Percentiles rank a stretch among this genome's conserved stretches.
phyloP scores from a whole-genome alignment of 176 grass and related monocot species.

The Saccharum spontaneum region DNA sequence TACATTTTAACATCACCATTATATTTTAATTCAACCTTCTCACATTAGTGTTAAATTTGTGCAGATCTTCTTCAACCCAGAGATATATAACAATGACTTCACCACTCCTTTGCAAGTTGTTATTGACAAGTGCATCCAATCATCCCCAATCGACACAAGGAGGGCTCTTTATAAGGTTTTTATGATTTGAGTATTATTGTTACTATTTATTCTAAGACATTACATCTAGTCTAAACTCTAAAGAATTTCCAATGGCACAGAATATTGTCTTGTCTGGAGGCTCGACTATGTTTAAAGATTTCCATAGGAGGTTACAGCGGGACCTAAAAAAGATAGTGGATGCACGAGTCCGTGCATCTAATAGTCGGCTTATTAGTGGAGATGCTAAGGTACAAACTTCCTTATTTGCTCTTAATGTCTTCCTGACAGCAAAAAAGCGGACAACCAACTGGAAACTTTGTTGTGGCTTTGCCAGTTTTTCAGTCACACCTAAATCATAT shows the following conservation, averaged over 20 bases:
- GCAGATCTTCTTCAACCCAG: conserved; percentile 97
- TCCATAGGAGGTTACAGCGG: conserved; percentile 93
- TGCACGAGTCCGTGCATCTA: conserved; percentile 60
- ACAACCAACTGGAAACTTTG: neutral
- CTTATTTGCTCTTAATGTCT: conserved; percentile 24
- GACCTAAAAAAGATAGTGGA: conserved; percentile 99
- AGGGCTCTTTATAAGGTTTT: conserved; percentile 93
- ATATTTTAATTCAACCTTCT: conserved; percentile 10
- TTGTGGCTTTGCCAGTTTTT: neutral
- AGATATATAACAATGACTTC: conserved; percentile 87
- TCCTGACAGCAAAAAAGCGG: neutral
- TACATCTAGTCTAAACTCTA: conserved; percentile 8
- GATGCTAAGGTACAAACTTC: conserved; percentile 64
- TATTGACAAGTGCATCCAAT: conserved; percentile 96
- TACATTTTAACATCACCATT: neutral
- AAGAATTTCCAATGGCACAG: conserved; percentile 47
- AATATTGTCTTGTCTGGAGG: conserved; percentile 97
- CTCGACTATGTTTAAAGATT: conserved; percentile 99
- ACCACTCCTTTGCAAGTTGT: conserved; percentile 72
- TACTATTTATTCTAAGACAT: neutral
- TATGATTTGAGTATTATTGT: conserved; percentile 24
- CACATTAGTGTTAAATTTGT: conserved; percentile 2
- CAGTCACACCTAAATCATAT: conserved; percentile 13
- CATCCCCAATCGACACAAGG: conserved; percentile 94
- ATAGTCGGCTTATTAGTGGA: conserved; percentile 52